phyloP scores from a whole-genome alignment of 1,284 basidiomycete species.

The Ustilago trichophora region DNA sequence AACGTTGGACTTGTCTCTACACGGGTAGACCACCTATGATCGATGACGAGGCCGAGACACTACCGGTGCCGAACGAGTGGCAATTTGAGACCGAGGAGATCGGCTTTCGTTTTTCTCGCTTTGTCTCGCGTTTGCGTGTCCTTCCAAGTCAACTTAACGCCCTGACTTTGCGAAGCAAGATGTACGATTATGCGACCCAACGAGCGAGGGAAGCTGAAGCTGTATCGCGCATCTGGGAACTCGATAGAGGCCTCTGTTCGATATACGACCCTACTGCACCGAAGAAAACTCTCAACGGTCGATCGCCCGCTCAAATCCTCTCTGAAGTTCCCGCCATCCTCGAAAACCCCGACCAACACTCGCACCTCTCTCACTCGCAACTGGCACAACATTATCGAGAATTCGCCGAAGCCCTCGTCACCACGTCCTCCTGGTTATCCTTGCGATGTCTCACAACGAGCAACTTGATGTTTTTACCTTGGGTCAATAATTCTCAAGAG shows the following conservation, averaged over 20 bases:
- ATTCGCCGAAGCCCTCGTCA: constrained; percentile 29
- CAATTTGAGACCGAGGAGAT: constrained; percentile 10
- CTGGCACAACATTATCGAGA: constrained; percentile 2
- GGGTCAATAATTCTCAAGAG: constrained; percentile 10
- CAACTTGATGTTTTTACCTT: constrained; percentile 35
- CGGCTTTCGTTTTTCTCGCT: constrained; percentile 1
- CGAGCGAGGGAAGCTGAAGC: constrained; percentile 24
- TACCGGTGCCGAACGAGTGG: not conserved
- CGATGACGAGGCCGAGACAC: constrained; percentile 23
- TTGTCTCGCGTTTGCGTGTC: constrained; percentile 6
- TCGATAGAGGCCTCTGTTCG: constrained; percentile 20
- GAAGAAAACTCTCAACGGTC: not conserved
- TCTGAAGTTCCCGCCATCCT: constrained; percentile 15
- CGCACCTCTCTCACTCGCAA: too few relatives aligned
- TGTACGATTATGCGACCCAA: constrained; percentile 20
- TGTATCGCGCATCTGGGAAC: constrained; percentile 11
- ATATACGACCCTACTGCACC: constrained; percentile 14
- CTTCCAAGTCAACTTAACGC: constrained; percentile 13
- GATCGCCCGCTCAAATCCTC: constrained; percentile 10
- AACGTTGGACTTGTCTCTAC: constrained; percentile 28
- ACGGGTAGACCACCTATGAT: constrained; percentile 28
- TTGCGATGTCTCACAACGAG: constrained; percentile 14
- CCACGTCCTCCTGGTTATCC: constrained; percentile 17
- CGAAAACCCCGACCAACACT: too few relatives aligned
- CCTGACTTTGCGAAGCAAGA: constrained; percentile 12